Evolutionary conservation across 1,284 basidiomycete species (phyloP), one percentile per base, ranked within the genome.

Genomic region (Fomitopsis palustris): DNA sequence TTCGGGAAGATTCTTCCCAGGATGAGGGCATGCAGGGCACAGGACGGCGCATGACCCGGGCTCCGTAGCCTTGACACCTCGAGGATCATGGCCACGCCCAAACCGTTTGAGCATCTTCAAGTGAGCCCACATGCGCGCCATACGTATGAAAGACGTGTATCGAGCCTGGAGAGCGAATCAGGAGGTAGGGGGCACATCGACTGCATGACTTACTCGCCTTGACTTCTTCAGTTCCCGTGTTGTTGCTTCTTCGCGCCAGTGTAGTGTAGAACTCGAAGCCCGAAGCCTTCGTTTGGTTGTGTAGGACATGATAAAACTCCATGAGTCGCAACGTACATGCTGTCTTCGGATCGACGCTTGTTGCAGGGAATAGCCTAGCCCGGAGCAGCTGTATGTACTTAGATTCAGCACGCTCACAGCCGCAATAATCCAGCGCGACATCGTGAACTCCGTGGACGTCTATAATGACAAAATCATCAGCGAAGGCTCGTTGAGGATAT

Each of bases 401-500:
- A 0, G 55, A 35, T 8, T 35, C 23, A 14, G 56, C 58, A 9
- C 4, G 7, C 14, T 56, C 57, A 61, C 75, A 78, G 1, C 61
- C 65, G 55, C 75, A 78, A 58, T 68, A 75, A 42, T 72, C 61
- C 4, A 77, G 27, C 0, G 54, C 57, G 5, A 76, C 65, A 0
- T 65, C 37, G 47, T 75, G 73, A 19, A 77, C 61, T 0, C 74
- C 74, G 35, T 66, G 69, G 3, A 58, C 62, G 58, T 76, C 63
- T 9, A 78, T 47, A 3, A 75, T 63, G 1, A 68, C 58, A 51
- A 77, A 74, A 35, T 55, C 55, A 17, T 61, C 52, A 17, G 35
- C 57, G 8, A 39, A 56, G 1, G 57, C 51, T 8, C 33, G 53
- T 27, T 35, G 6, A 2, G 55, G 57, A 45, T 37, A 35, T 6